These are phyloP conservation scores for Novymonas esmeraldas DNA, from an alignment of 208 protist species.

Conservation along the genomic window DNA sequence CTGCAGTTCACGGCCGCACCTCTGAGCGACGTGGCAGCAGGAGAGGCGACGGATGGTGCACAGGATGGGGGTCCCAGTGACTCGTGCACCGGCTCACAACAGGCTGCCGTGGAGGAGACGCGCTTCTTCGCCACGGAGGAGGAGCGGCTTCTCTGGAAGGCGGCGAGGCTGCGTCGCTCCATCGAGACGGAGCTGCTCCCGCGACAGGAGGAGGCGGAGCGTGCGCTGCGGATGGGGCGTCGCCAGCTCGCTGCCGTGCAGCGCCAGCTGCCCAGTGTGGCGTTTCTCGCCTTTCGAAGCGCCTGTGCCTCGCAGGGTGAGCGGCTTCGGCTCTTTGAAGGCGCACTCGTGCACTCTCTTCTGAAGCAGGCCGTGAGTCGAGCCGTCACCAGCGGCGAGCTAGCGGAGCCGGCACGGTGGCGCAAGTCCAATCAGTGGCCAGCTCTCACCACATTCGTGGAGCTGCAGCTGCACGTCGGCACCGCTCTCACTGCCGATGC, in stretches of 20 bases:
- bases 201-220: conserved; percentile 11
- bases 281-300: conserved; percentile 12
- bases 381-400: conserved; percentile 10
- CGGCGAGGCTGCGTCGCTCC: conserved; percentile 7
- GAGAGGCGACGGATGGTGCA: not conserved
- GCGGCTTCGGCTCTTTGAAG: conserved; percentile 25
- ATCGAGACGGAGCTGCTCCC: conserved; percentile 7
- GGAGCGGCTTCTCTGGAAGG: conserved; percentile 15
- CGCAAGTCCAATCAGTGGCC: conserved; percentile 34
- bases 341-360: conserved; percentile 27
- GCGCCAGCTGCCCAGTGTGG: conserved; percentile 10
- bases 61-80: too few relatives aligned
- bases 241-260: conserved; percentile 11
- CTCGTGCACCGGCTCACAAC: too few relatives aligned
- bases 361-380: conserved; percentile 21
- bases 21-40: not conserved
- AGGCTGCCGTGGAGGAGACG: too few relatives aligned
- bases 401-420: conserved; percentile 9
- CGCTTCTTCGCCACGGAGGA: conserved; percentile 1
- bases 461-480: conserved; percentile 19
- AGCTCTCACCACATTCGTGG: conserved; percentile 15
- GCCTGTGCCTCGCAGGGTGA: conserved; percentile 9
- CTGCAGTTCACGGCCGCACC: conserved; percentile 17
- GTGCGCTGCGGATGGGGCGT: conserved; percentile 7
- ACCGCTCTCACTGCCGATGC: not conserved